Percentiles rank a stretch among this genome's conserved stretches.
Conservation (phyloP, 2,329 filamentous ascomycete genomes). For the Paecilomyces sp. region DNA sequence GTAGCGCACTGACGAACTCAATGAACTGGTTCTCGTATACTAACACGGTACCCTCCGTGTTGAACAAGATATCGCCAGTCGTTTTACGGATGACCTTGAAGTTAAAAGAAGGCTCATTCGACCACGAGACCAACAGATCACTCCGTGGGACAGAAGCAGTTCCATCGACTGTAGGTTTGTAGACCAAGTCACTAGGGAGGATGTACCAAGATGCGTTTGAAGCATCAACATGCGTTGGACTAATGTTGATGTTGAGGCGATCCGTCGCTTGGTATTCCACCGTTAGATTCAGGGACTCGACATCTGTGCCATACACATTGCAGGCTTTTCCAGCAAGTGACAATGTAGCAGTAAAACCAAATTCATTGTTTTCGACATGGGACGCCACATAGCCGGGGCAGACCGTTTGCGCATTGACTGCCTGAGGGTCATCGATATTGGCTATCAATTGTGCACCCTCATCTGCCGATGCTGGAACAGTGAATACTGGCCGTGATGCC, state of each 20-base stretch:
- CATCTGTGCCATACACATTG: slow-evolving; percentile 71
- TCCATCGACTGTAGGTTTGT: slow-evolving; percentile 44
- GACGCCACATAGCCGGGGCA: slow-evolving; percentile 57
- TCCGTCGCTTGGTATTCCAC: slow-evolving; percentile 62
- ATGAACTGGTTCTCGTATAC: slow-evolving; percentile 74
- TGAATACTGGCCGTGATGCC: slow-evolving; percentile 29
- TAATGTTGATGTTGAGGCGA: slow-evolving; percentile 63
- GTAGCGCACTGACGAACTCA: slow-evolving; percentile 60
- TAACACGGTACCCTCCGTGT: slow-evolving; percentile 55
- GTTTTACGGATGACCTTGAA: slow-evolving; percentile 51
- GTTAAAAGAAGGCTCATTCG: slow-evolving; percentile 51
- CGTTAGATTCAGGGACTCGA: slow-evolving; percentile 58
- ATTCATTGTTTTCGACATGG: slow-evolving; percentile 37
- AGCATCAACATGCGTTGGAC: slow-evolving; percentile 54
- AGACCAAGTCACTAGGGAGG: slow-evolving; percentile 57
- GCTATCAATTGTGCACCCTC: slow-evolving; percentile 46
- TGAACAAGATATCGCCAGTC: slow-evolving; percentile 61
- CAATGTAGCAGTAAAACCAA: slow-evolving; percentile 47
- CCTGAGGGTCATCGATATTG: slow-evolving; percentile 58
- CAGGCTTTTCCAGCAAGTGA: slow-evolving; percentile 50
- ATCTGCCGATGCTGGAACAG: slow-evolving; percentile 41
- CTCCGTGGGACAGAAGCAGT: slow-evolving; percentile 29
- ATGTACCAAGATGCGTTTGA: slow-evolving; percentile 62
- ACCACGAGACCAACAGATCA: slow-evolving; percentile 48
- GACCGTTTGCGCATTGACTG: slow-evolving; percentile 54